Conservation (phyloP, 768 basidiomycete genomes). For the Antrodiella citrinella region DNA sequence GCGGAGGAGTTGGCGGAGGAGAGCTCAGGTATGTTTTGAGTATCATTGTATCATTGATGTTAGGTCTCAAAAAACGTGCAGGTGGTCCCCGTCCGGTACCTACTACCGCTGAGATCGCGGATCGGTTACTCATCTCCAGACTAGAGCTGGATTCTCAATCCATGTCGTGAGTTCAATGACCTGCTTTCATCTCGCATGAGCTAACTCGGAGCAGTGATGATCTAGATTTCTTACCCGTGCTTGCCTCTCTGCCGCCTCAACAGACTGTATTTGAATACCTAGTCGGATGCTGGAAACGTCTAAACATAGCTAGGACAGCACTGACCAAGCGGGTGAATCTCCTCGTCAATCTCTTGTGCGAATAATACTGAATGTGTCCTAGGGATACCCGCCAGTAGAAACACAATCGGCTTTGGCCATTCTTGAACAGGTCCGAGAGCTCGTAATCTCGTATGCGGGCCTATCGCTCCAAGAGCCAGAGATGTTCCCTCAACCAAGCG, state of each 20-base stretch:
- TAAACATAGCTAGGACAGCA: slow-evolving; percentile 45
- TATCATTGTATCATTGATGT: no score
- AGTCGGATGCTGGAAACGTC: slow-evolving; percentile 86
- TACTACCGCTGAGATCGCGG: slow-evolving; percentile 52
- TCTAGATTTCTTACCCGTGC: slow-evolving; percentile 61
- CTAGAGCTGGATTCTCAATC: slow-evolving; percentile 69
- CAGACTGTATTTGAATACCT: slow-evolving; percentile 89
- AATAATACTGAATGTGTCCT: no score
- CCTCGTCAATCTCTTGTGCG: no score
- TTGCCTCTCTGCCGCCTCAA: slow-evolving; percentile 67
- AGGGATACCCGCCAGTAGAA: slow-evolving; percentile 59
- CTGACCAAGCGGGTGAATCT: slow-evolving; percentile 55
- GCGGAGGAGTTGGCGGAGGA: slow-evolving; percentile 62
- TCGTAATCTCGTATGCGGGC: slow-evolving; percentile 84
- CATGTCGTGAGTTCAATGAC: slow-evolving; percentile 64
- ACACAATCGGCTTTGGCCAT: slow-evolving; percentile 49
- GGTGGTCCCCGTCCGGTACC: slow-evolving; percentile 29
- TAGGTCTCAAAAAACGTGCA: slow-evolving; percentile 1
- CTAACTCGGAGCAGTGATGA: slow-evolving; percentile 51
- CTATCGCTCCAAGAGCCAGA: slow-evolving; percentile 85
- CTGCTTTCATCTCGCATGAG: no score
- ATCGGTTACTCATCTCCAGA: slow-evolving; percentile 76
- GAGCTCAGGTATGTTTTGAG: slow-evolving; percentile 34
- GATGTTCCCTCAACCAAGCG: slow-evolving; percentile 87
- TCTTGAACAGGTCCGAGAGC: slow-evolving; percentile 73